phyloP scores from a whole-genome alignment of 2,329 filamentous ascomycete species.

The Pseudodiploospora longispora region DNA sequence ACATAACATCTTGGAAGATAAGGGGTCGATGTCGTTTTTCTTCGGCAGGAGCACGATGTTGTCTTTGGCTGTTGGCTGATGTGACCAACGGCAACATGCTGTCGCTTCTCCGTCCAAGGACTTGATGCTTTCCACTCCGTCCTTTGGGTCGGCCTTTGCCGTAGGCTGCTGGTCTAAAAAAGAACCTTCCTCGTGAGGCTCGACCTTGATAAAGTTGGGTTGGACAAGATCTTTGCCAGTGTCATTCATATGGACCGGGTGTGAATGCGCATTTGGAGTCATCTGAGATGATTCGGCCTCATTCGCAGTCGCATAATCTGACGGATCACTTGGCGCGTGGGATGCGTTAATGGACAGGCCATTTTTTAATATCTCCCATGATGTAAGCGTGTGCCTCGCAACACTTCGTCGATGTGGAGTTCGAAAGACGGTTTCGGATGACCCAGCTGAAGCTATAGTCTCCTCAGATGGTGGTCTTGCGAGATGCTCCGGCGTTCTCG shows the following conservation, averaged over 20 bases:
- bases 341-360: conserved; percentile 21
- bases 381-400: conserved; percentile 15
- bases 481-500: neutral
- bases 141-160: neutral
- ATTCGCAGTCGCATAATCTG: too few relatives aligned
- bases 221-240: conserved; percentile 1
- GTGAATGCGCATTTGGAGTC: neutral
- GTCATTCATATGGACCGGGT: neutral
- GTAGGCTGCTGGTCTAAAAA: neutral
- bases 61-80: too few relatives aligned
- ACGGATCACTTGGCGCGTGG: neutral
- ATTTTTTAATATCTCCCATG: conserved; percentile 24
- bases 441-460: conserved; percentile 13
- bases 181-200: neutral
- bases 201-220: neutral
- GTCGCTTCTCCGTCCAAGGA: too few relatives aligned
- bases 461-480: neutral
- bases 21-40: too few relatives aligned
- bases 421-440: conserved; percentile 31
- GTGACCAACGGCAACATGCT: too few relatives aligned
- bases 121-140: neutral
- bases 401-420: conserved; percentile 21
- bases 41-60: too few relatives aligned
- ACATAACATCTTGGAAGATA: too few relatives aligned
- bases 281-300: neutral